These are phyloP conservation scores for Handroanthus guayacan DNA, from an alignment of 257 asterid species.

Conservation along the genomic window DNA sequence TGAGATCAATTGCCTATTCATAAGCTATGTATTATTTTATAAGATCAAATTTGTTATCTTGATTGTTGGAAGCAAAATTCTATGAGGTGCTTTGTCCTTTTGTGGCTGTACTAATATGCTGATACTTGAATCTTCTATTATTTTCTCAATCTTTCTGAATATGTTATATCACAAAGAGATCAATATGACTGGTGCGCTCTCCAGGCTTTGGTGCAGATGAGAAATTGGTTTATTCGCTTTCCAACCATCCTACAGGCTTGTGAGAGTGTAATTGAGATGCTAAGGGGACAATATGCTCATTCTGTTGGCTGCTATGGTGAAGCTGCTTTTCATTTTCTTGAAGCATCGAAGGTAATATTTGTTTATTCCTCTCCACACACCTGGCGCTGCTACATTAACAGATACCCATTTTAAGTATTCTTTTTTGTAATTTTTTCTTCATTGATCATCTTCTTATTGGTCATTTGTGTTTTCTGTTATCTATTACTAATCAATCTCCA, in stretches of 20 bases:
- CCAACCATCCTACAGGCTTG: slow-evolving; percentile 96
- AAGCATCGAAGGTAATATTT: slow-evolving; percentile 75
- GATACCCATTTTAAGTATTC: neutral
- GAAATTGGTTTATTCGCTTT: slow-evolving; percentile 79
- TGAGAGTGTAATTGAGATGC: slow-evolving; percentile 87
- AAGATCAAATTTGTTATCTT: slow-evolving; percentile 12
- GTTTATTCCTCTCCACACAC: slow-evolving; percentile 23
- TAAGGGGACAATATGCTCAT: slow-evolving; percentile 97
- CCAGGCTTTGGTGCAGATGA: slow-evolving; percentile 95
- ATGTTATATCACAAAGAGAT: slow-evolving; percentile 25
- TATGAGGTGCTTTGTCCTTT: slow-evolving; percentile 3
- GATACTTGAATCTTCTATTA: slow-evolving; percentile 27
- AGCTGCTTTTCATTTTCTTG: slow-evolving; percentile 89
- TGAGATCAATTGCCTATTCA: neutral
- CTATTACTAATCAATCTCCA: slow-evolving; percentile 23
- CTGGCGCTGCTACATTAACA: slow-evolving; percentile 21
- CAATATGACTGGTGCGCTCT: slow-evolving; percentile 29
- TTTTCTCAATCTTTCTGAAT: slow-evolving; percentile 18
- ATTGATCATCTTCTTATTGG: neutral
- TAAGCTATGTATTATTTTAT: neutral
- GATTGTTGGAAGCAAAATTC: slow-evolving; percentile 12
- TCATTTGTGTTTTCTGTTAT: slow-evolving; percentile 13
- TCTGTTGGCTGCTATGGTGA: slow-evolving; percentile 83
- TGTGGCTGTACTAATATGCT: slow-evolving; percentile 23
- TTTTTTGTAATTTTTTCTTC: neutral